phyloP scores from a whole-genome alignment of 805 yeast genomes.

The Brettanomyces anomalus region DNA sequence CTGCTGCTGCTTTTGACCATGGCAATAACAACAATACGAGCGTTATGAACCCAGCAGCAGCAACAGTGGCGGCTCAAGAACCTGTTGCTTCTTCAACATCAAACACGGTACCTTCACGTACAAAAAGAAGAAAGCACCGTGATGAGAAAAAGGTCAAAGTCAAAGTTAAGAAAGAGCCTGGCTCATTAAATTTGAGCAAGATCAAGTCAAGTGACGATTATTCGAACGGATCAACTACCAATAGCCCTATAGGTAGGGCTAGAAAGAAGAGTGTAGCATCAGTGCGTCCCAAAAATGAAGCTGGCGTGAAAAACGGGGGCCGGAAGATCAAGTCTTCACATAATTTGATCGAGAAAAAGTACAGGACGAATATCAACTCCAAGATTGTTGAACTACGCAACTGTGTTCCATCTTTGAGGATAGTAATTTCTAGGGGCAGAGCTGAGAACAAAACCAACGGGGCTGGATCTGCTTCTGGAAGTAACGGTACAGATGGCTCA shows the following conservation, averaged over 20 bases:
- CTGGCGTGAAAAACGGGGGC: conserved; percentile 8
- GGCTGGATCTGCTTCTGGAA: conserved; percentile 6
- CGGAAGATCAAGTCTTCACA: conserved; percentile 58
- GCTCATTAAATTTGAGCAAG: neutral
- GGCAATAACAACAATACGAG: neutral
- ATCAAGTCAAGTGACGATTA: no score
- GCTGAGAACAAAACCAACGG: neutral
- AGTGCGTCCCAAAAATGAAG: conserved; percentile 2
- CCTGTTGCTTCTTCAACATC: neutral
- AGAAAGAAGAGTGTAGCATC: conserved; percentile 5
- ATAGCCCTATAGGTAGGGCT: neutral
- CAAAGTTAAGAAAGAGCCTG: neutral
- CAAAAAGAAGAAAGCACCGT: neutral
- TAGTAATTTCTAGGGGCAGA: conserved; percentile 29
- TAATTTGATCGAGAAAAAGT: conserved; percentile 75
- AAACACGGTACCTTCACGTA: no score
- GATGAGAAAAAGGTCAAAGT: neutral
- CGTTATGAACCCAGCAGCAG: neutral
- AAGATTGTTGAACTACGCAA: conserved; percentile 65
- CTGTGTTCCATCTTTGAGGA: conserved; percentile 69
- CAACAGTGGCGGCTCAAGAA: neutral
- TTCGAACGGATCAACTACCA: neutral
- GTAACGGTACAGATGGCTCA: conserved; percentile 8
- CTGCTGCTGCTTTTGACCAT: conserved; percentile 4
- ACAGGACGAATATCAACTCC: conserved; percentile 70